Evolutionary conservation across 306 rosid species (phyloP).

Genomic region (Pachyrhizus erosus): DNA sequence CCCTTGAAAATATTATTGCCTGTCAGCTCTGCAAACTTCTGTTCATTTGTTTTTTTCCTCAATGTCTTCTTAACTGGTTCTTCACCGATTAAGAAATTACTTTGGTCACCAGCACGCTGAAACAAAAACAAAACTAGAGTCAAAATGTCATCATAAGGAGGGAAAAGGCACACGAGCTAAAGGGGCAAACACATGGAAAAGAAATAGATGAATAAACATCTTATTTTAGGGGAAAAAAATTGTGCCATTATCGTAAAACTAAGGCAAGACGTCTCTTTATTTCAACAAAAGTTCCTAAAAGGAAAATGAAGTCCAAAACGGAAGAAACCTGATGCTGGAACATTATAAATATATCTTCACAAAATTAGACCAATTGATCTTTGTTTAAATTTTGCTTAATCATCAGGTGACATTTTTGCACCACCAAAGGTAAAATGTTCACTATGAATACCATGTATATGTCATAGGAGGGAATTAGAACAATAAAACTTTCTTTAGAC

Average conservation of each 20-base stretch:
- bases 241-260: neutral
- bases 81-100: conserved; percentile 66
- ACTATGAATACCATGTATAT: neutral
- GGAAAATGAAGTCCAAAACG: neutral
- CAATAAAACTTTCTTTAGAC: neutral
- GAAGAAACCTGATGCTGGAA: neutral
- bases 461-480: neutral
- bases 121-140: conserved; percentile 3
- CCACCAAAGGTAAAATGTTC: neutral
- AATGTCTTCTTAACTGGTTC: conserved; percentile 60
- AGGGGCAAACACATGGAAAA: neutral
- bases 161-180: neutral
- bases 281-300: neutral
- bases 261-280: neutral
- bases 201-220: neutral
- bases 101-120: conserved; percentile 83
- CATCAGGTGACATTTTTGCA: neutral
- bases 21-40: conserved; percentile 83
- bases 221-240: neutral
- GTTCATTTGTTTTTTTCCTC: conserved; percentile 65
- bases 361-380: neutral
- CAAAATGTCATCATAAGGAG: conserved; percentile 14
- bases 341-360: neutral
- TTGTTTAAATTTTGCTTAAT: conserved; percentile 10
- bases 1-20: conserved; percentile 82